Conservation (phyloP, 768 basidiomycete genomes). For the Lepiota brunneoincarnata region DNA sequence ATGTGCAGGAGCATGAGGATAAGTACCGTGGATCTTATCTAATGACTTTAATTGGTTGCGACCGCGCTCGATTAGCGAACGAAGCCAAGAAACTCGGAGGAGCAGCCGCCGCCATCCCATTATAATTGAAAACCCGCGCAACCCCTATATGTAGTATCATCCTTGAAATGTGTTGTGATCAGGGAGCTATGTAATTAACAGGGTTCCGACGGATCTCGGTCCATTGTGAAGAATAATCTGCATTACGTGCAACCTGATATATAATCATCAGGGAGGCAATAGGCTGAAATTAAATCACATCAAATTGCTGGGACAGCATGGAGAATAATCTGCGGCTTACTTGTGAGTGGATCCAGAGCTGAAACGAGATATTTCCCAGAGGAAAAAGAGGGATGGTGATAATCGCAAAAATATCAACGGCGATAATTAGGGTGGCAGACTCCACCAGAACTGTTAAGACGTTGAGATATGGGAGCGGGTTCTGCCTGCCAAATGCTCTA, state of each 20-base stretch:
- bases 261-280: not conserved
- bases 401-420: not conserved
- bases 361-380: not conserved
- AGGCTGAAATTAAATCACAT: not conserved
- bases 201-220: no score
- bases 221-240: not conserved
- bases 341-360: not conserved
- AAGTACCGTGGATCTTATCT: no score
- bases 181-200: no score
- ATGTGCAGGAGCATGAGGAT: no score
- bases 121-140: no score
- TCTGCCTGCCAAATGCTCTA: conserved; percentile 8
- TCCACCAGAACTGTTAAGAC: not conserved
- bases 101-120: no score
- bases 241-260: not conserved
- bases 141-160: no score
- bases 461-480: not conserved
- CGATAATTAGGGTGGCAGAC: not conserved
- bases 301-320: no score
- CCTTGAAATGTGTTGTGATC: no score
- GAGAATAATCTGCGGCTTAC: not conserved
- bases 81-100: no score
- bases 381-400: not conserved
- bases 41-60: no score
- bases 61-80: no score